A percentile compares a stretch with the other conserved stretches of the same genome.
Evolutionary conservation across 2,329 filamentous ascomycete genomes (phyloP).

Genomic region (Fusarium decemcellulare): DNA sequence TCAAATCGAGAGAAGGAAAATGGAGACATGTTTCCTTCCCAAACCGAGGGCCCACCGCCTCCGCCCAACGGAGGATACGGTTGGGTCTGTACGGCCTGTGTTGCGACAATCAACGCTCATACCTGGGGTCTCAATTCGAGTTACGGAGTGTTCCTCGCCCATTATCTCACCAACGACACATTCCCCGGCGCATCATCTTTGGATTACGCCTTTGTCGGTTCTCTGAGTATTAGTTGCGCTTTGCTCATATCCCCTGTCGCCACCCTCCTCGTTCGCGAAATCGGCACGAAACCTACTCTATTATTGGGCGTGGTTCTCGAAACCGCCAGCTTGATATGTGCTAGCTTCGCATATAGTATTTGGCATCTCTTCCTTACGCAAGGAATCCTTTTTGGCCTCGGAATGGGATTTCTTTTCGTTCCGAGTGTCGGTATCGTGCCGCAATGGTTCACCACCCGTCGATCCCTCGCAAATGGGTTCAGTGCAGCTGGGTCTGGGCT

Average conservation of each 20-base stretch:
- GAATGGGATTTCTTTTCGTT: slow-evolving; percentile 84
- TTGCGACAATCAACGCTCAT: slow-evolving; percentile 73
- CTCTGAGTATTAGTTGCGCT: slow-evolving; percentile 58
- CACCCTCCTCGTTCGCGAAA: slow-evolving; percentile 71
- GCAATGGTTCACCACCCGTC: slow-evolving; percentile 80
- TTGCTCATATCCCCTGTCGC: slow-evolving; percentile 78
- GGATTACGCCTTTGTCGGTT: slow-evolving; percentile 83
- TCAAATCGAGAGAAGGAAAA: slow-evolving; percentile 27
- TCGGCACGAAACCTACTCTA: slow-evolving; percentile 75
- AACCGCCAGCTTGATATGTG: slow-evolving; percentile 75
- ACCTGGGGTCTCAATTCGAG: slow-evolving; percentile 80
- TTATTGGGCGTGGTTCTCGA: slow-evolving; percentile 76
- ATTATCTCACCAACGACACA: slow-evolving; percentile 69
- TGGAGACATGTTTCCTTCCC: slow-evolving; percentile 23
- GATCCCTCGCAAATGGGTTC: slow-evolving; percentile 79
- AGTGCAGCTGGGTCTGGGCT: slow-evolving; percentile 79
- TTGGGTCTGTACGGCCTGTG: slow-evolving; percentile 58
- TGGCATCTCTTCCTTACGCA: slow-evolving; percentile 85
- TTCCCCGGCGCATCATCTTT: slow-evolving; percentile 76
- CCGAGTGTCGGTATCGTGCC: slow-evolving; percentile 76
- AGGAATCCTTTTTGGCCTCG: slow-evolving; percentile 82
- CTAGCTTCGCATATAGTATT: slow-evolving; percentile 76
- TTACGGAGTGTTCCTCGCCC: slow-evolving; percentile 67
- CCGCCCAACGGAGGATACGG: slow-evolving; percentile 74
- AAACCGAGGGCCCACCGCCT: slow-evolving; percentile 41